Conservation (phyloP, 78 protist genomes). For the Acrasis kona region DNA sequence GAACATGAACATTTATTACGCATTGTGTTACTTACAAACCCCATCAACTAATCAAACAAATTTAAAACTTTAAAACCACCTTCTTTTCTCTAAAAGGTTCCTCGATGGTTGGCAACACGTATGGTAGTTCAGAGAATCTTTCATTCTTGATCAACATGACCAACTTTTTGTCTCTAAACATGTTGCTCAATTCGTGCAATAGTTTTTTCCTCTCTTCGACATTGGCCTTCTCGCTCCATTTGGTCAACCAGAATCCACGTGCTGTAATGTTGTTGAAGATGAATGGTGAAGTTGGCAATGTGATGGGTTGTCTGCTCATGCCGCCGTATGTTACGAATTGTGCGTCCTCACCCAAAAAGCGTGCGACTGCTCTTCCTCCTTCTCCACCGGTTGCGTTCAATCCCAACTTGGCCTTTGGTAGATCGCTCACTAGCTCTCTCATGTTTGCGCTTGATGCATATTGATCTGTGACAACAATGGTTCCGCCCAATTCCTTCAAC, state of each 20-base stretch:
- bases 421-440: constrained; percentile 17
- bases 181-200: constrained; percentile 24
- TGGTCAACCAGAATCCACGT: constrained; percentile 65
- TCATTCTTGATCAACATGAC: neutral
- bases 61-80: neutral
- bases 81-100: neutral
- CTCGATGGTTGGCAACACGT: neutral
- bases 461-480: constrained; percentile 54
- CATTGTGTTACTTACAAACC: too few species aligned
- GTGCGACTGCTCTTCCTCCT: constrained; percentile 37
- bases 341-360: constrained; percentile 51
- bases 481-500: constrained; percentile 60
- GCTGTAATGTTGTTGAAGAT: constrained; percentile 41
- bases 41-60: too few species aligned
- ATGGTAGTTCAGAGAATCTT: neutral
- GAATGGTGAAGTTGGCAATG: constrained; percentile 41
- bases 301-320: constrained; percentile 48
- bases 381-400: constrained; percentile 71
- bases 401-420: constrained; percentile 51
- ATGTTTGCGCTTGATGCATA: constrained; percentile 28
- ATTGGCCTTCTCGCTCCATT: constrained; percentile 27
- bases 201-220: constrained; percentile 26
- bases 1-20: too few species aligned
- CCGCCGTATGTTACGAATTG: constrained; percentile 80
- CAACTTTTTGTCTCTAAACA: neutral